phyloP scores from a whole-genome alignment of 2,329 filamentous ascomycete genomes.

The Lachnellula occidentalis region DNA sequence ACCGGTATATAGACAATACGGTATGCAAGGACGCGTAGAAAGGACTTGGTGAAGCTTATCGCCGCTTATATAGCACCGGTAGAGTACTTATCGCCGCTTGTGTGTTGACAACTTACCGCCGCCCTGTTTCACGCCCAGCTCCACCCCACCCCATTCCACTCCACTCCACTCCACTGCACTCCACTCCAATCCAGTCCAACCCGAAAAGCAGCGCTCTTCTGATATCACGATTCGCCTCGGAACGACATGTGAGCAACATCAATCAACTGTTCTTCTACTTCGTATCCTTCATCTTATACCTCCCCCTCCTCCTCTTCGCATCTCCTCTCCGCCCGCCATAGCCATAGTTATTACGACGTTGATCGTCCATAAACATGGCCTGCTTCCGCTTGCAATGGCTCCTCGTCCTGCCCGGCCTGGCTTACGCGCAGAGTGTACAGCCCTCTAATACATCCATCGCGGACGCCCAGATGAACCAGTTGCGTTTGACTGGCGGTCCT shows the following conservation, averaged over 20 bases:
- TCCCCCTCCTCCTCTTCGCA: constrained; percentile 3
- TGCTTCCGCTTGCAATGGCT: constrained; percentile 12
- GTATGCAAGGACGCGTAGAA: too few species aligned
- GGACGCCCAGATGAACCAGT: constrained; percentile 9
- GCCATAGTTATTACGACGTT: constrained; percentile 20
- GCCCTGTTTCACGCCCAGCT: too few species aligned
- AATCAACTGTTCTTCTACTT: background rate
- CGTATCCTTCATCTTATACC: background rate
- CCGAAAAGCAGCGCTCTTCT: background rate
- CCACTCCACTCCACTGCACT: background rate
- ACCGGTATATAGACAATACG: too few species aligned
- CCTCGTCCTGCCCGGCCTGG: constrained; percentile 15
- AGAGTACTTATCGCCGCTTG: too few species aligned
- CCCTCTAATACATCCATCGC: constrained; percentile 25
- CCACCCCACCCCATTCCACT: too few species aligned
- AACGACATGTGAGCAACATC: constrained; percentile 9
- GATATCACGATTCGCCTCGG: background rate
- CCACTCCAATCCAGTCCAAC: background rate
- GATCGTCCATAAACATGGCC: constrained; percentile 21
- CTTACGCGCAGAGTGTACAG: constrained; percentile 20
- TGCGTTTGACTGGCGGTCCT: constrained; percentile 14
- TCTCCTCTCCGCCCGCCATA: background rate
- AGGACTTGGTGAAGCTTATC: too few species aligned
- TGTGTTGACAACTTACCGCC: too few species aligned
- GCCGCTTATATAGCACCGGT: too few species aligned